Conservation (phyloP, 192 early-diverging fungal genomes). For the Podila epigama region DNA sequence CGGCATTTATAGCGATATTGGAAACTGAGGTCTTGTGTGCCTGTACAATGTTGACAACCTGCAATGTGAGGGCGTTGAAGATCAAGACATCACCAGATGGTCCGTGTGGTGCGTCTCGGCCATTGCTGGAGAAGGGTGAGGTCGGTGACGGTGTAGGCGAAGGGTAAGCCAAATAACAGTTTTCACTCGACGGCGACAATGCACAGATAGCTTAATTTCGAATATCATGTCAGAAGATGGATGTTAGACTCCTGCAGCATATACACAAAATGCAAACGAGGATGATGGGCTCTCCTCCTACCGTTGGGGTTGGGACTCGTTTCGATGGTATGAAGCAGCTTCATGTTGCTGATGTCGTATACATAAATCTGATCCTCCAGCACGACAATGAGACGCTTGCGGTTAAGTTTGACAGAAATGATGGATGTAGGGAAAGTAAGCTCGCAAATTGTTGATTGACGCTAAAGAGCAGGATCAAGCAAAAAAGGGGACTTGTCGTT, state of each 20-base stretch:
- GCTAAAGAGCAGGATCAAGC: conserved; percentile 39
- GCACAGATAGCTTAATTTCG: conserved; percentile 82
- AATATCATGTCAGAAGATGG: conserved; percentile 1
- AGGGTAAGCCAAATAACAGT: conserved; percentile 95
- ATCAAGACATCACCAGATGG: conserved; percentile 87
- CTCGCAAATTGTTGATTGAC: conserved; percentile 97
- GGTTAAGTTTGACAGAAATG: conserved; percentile 94
- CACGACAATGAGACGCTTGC: conserved; percentile 90
- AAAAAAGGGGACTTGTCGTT: not conserved
- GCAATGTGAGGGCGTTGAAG: conserved; percentile 88
- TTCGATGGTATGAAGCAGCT: conserved; percentile 94
- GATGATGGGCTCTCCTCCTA: conserved; percentile 25
- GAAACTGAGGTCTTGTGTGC: conserved; percentile 94
- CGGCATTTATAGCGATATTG: conserved; percentile 85
- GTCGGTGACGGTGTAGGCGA: conserved; percentile 72
- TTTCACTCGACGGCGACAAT: conserved; percentile 91
- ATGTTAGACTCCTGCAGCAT: not conserved
- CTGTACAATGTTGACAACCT: conserved; percentile 92
- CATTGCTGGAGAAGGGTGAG: conserved; percentile 57
- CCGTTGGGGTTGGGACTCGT: conserved; percentile 91
- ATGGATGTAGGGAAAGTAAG: conserved; percentile 93
- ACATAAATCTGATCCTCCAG: conserved; percentile 97
- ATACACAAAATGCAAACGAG: not conserved
- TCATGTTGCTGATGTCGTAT: conserved; percentile 99
- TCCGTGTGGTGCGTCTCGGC: conserved; percentile 56